Percentiles rank a stretch among this genome's conserved stretches.
These are phyloP conservation scores for Postia placenta DNA, from an alignment of 768 basidiomycete species.

Conservation along the genomic window DNA sequence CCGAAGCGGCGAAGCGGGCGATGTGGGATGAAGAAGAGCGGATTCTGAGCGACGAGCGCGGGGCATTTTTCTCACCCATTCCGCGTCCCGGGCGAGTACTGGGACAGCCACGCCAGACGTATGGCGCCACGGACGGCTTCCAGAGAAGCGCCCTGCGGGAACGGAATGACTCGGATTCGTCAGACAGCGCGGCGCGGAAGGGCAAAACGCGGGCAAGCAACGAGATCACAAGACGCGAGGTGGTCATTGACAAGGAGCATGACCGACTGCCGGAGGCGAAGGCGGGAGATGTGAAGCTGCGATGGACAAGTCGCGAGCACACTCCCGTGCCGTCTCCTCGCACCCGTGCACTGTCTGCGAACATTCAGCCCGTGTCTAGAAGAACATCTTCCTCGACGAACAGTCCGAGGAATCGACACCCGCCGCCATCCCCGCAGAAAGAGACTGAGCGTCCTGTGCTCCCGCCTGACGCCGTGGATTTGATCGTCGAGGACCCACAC, in stretches of 20 bases:
- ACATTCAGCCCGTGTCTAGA: slow-evolving; percentile 6
- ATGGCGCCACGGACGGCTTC: slow-evolving; percentile 42
- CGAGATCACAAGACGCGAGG: slow-evolving; percentile 17
- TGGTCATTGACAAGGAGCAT: slow-evolving; percentile 44
- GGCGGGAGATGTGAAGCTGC: slow-evolving; percentile 34
- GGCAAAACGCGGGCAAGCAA: slow-evolving; percentile 14
- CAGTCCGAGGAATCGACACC: slow-evolving; percentile 9
- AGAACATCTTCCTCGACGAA: slow-evolving; percentile 12
- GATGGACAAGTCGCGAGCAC: slow-evolving; percentile 33
- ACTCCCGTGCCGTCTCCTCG: slow-evolving; percentile 18
- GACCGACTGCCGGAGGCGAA: slow-evolving; percentile 29
- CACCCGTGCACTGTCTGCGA: slow-evolving; percentile 8
- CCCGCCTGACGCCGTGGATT: slow-evolving; percentile 79
- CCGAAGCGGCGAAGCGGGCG: slow-evolving; percentile 54
- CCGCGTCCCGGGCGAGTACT: slow-evolving; percentile 35
- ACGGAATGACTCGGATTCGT: slow-evolving; percentile 11
- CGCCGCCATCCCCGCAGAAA: slow-evolving; percentile 17
- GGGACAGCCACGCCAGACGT: slow-evolving; percentile 32
- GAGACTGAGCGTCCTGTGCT: slow-evolving; percentile 25
- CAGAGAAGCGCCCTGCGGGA: slow-evolving; percentile 9
- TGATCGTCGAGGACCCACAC: slow-evolving; percentile 67
- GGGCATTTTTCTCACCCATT: slow-evolving; percentile 65
- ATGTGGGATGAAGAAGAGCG: slow-evolving; percentile 88
- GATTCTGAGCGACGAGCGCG: slow-evolving; percentile 67
- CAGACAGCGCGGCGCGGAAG: slow-evolving; percentile 17